Base-by-base conservation (phyloP, 805 yeast genomes). In the Nakazawaea molendinolei region DNA sequence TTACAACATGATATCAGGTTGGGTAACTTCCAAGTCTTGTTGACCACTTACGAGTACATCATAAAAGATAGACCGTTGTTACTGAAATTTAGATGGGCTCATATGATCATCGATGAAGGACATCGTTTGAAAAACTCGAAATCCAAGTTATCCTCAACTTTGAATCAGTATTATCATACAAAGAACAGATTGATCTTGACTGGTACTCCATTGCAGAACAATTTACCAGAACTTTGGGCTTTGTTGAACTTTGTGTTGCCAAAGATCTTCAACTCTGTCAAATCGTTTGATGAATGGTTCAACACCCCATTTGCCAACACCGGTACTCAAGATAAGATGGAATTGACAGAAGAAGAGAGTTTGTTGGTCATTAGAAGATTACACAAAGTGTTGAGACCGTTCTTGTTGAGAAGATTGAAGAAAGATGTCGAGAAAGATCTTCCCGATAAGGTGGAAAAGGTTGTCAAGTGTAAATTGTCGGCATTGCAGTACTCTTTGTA, bases 81-180 rank as follows among this genome's bases (percentile, higher is more conserved):
- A 48, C 60, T 78, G 20, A 80, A 79, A 49, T 74, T 79, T 46
- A 72, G 72, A 44, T 84, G 89, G 78, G 81, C 82, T 28, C 90
- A 85, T 55, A 84, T 84, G 90, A 82, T 84, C 45, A 84, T 84
- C 46, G 95, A 84, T 65, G 95, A 84, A 67, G 95, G 95, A 57
- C 95, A 84, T 58, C 69, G 94, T 61, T 79, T 84, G 87, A 84
- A 84, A 53, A 84, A 84, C 52, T 67, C 87, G 2, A 73, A 74
- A 39, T 81, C 90, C 3, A 84, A 83, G 51, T 61, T 84, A 38
- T 80, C 90, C 0, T 65, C 65, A 37, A 83, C 92, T 0, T 73
- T 84, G 46, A 75, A 80, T 23, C 75, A 71, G 38, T 81, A 75
- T 49, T 84, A 85, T 49, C 79, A 72, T 45, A 79, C 92, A 1